Percentiles rank a stretch among this genome's conserved stretches.
These are phyloP conservation scores for Achaetomiella virescens DNA, from an alignment of 495 filamentous ascomycete genomes.

Conservation along the genomic window DNA sequence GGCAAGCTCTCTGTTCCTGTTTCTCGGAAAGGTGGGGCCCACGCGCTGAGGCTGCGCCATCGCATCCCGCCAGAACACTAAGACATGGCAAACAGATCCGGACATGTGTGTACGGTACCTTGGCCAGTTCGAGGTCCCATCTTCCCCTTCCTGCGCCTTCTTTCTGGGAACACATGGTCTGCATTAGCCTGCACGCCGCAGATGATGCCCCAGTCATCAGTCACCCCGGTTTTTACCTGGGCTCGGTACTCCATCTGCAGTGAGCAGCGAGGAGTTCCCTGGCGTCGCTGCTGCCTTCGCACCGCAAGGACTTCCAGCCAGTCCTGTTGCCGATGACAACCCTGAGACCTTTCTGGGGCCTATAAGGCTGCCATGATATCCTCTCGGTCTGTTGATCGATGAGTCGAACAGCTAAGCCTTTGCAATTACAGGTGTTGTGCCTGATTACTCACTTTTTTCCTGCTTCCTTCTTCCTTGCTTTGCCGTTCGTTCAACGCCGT, in stretches of 20 bases:
- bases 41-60: constrained; percentile 19
- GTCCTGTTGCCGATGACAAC: constrained; percentile 19
- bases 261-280: constrained; percentile 13
- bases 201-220: constrained; percentile 19
- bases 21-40: constrained; percentile 1
- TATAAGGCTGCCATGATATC: constrained; percentile 30
- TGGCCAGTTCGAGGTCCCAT: constrained; percentile 5
- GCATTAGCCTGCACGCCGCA: constrained; percentile 27
- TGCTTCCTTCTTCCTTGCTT: constrained; percentile 18
- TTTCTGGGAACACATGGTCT: constrained; percentile 16
- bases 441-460: constrained; percentile 28
- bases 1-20: constrained; percentile 5
- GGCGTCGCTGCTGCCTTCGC: constrained; percentile 26
- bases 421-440: constrained; percentile 24
- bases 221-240: constrained; percentile 13
- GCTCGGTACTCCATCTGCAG: constrained; percentile 6
- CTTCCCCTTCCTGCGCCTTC: constrained; percentile 24
- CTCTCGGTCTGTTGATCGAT: constrained; percentile 18
- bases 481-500: constrained; percentile 12
- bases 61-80: constrained; percentile 14
- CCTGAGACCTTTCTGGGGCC: constrained; percentile 17
- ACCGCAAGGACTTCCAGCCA: constrained; percentile 16
- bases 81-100: constrained; percentile 9
- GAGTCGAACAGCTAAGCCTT: constrained; percentile 25
- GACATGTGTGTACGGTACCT: constrained; percentile 10